Base-by-base conservation (phyloP, 805 yeast genomes). In the Cyberlindnera americana region DNA sequence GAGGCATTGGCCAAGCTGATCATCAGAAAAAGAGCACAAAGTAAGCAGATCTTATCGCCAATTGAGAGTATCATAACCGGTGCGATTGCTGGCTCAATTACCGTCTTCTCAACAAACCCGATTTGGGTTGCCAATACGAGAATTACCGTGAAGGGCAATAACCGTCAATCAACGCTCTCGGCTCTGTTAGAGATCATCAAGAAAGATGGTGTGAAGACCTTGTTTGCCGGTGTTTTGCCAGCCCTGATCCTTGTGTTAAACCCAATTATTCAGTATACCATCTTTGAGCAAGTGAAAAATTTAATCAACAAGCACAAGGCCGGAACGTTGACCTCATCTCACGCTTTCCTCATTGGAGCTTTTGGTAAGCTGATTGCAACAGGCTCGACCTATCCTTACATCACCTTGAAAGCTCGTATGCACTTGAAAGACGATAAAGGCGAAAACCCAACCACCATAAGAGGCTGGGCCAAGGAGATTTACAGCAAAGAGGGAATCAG, bases 121-220 rank as follows among this genome's bases (percentile, higher is more conserved):
- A 78, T 87, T 50, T 89, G 97, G 97, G 95, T 89, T 31, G 93
- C 95, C 32, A 89, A 89, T 59, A 89, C 97, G 3, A 74, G 96
- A 56, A 78, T 83, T 75, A 85, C 95, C 52, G 88, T 90, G n/a
- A 41, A 40, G 31, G 46, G 48, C 8, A 37, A 37, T 19, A 41
- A 40, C 15, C 37, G 59, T 48, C 48, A 67, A 21, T 65, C 66
- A 32, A 78, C 90, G 2, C 49, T 84, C 29, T 64, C 64, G 35
- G 75, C 85, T 7, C 66, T 89, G 33, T 40, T 72, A 35, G 76
- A 83, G 17, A 83, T 90, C 37, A 64, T 79, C 42, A 71, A 75
- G 50, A 73, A 72, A 27, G 95, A 86, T 50, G 96, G 97, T 3
- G 56, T 81, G 34, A 58, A 57, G 29, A 77, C 89, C 15, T 70